These are phyloP conservation scores for Ceratobasidium papillatum DNA, from an alignment of 1,284 basidiomycete species.

Conservation along the genomic window DNA sequence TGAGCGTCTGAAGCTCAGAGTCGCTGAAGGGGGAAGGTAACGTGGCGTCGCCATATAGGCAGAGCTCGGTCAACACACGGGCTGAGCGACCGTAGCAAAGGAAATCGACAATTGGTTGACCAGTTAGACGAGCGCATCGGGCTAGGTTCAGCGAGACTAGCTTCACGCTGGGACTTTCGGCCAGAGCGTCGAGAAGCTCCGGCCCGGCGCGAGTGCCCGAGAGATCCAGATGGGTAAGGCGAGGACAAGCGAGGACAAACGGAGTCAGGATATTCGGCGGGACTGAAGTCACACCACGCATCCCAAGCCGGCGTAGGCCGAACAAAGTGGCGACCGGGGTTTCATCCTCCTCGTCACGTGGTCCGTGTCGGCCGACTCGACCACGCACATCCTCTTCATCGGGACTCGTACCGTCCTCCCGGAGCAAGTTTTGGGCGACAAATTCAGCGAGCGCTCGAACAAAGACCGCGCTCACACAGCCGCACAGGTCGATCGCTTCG, in stretches of 20 bases:
- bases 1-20: conserved; percentile 73
- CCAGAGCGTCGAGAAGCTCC: conserved; percentile 76
- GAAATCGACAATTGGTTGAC: conserved; percentile 80
- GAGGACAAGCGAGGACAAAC: conserved; percentile 86
- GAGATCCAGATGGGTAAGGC: conserved; percentile 89
- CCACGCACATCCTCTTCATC: conserved; percentile 40
- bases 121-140: conserved; percentile 84
- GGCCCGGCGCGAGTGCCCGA: conserved; percentile 85
- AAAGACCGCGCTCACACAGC: conserved; percentile 91
- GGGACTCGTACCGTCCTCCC: conserved; percentile 25
- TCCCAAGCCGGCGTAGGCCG: conserved; percentile 81
- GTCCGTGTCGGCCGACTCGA: conserved; percentile 40
- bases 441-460: conserved; percentile 85
- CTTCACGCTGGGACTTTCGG: conserved; percentile 67
- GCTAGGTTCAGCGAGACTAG: conserved; percentile 87
- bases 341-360: conserved; percentile 49
- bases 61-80: conserved; percentile 75
- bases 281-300: conserved; percentile 84
- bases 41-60: conserved; percentile 88
- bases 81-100: conserved; percentile 75
- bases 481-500: conserved; percentile 91
- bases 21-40: conserved; percentile 81
- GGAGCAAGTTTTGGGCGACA: conserved; percentile 56
- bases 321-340: conserved; percentile 62
- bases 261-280: conserved; percentile 75